Base-by-base conservation (phyloP, 2,329 filamentous ascomycete species). In the Raffaelea arxii region DNA sequence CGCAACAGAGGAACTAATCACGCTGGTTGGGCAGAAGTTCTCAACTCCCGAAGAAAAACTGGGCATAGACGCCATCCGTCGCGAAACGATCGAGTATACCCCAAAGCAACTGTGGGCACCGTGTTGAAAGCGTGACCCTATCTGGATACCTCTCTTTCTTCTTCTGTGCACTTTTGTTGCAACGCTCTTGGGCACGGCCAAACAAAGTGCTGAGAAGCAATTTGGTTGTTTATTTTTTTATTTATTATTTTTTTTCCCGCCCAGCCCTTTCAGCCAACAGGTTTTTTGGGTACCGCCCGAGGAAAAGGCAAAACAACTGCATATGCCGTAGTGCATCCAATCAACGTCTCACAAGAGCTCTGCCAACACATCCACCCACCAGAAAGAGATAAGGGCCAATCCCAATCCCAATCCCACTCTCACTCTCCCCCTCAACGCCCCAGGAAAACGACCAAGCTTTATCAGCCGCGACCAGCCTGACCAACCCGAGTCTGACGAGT, bases 291-390 rank as follows among this genome's bases (percentile, higher is more conserved):
- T n/a, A n/a, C n/a, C n/a, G n/a, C n/a, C n/a, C n/a, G n/a, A n/a
- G n/a, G n/a, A n/a, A n/a, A n/a, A n/a, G n/a, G n/a, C n/a, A n/a
- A n/a, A n/a, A n/a, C n/a, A 69, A 71, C 67, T 74, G 75, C 76
- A 78, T 75, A 73, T 75, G 72, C 70, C 67, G 70, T 70, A 67
- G 68, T 68, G 67, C 68, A 64, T 67, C 68, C 67, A 67, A 69
- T 68, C 66, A 66, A 67, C 68, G 65, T 66, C 69, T 67, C 65
- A 65, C 72, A 68, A 65, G 62, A 63, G 59, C 58, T 65, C 58
- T 79, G 76, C 75, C 76, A 80, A 70, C 77, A 71, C 77, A 79
- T 75, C 68, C 65, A 68, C 74, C 65, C 72, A 74, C 72, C 70
- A 67, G 70, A 68, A 74, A 72, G 75, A 71, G 68, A 73, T 73